Evolutionary conservation across 2,329 filamentous ascomycete species (phyloP).

Genomic region (Bretziella fagacearum): DNA sequence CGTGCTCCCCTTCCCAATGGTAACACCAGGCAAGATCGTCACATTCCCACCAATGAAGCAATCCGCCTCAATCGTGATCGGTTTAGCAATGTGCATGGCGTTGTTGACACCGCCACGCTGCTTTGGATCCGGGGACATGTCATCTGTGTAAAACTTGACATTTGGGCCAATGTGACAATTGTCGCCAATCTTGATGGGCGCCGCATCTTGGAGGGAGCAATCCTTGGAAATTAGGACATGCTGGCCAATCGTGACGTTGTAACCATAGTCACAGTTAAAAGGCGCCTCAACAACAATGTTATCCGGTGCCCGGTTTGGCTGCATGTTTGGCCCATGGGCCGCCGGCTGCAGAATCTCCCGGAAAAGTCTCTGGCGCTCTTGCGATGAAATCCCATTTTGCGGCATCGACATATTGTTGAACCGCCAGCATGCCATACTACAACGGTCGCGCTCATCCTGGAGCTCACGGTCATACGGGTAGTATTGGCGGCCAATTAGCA

Average conservation of each 20-base stretch:
- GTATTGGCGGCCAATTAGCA: slow-evolving; percentile 67
- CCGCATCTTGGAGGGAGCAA: slow-evolving; percentile 77
- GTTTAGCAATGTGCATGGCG: slow-evolving; percentile 45
- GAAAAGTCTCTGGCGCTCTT: slow-evolving; percentile 54
- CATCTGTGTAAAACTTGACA: slow-evolving; percentile 69
- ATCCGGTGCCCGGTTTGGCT: slow-evolving; percentile 47
- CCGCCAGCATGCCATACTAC: slow-evolving; percentile 61
- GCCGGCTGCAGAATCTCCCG: slow-evolving; percentile 53
- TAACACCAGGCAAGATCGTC: slow-evolving; percentile 61
- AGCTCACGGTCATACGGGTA: slow-evolving; percentile 64
- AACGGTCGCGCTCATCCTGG: slow-evolving; percentile 67
- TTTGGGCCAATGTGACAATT: slow-evolving; percentile 64
- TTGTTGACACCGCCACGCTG: slow-evolving; percentile 58
- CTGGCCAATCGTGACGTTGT: slow-evolving; percentile 78
- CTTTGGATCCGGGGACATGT: slow-evolving; percentile 54
- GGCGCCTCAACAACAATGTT: slow-evolving; percentile 69
- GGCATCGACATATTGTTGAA: slow-evolving; percentile 77
- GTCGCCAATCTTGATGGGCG: slow-evolving; percentile 63
- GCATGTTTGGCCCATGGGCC: slow-evolving; percentile 31
- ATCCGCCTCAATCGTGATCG: slow-evolving; percentile 68
- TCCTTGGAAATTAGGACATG: slow-evolving; percentile 69
- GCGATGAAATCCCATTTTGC: slow-evolving; percentile 49
- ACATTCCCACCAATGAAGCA: slow-evolving; percentile 68
- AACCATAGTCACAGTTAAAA: slow-evolving; percentile 88
- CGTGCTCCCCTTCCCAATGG: slow-evolving; percentile 60